phyloP scores from a whole-genome alignment of 352 stramenopile genomes.

The Ochromonadaceae sp. region DNA sequence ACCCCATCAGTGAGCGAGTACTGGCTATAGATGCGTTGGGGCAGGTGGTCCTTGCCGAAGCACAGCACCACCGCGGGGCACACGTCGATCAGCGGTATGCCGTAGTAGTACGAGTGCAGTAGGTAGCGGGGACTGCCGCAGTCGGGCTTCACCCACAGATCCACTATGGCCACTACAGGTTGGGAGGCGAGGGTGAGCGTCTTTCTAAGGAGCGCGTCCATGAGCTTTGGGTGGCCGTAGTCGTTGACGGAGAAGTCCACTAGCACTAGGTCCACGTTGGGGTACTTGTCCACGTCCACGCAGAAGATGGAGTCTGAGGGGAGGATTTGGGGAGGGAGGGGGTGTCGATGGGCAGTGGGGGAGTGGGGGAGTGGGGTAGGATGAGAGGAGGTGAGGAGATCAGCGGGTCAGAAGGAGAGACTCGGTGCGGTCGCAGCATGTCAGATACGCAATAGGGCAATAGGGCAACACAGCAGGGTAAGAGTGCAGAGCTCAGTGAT shows the following conservation, averaged over 20 bases:
- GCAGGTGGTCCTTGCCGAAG: conserved; percentile 8
- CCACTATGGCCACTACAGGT: background rate
- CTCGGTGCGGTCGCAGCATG: too few relatives aligned
- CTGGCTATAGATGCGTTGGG: background rate
- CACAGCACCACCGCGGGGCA: conserved; percentile 8
- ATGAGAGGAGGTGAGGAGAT: too few relatives aligned
- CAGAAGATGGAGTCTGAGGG: conserved; percentile 6
- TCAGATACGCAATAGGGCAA: too few relatives aligned
- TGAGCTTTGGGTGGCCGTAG: conserved; percentile 16
- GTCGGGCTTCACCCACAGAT: conserved; percentile 2
- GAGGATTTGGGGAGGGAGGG: background rate
- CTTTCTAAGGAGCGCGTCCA: conserved; percentile 8
- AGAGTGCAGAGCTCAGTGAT: too few relatives aligned
- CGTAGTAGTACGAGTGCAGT: background rate
- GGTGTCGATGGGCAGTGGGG: background rate
- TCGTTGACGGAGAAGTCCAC: conserved; percentile 15
- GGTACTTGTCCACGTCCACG: conserved; percentile 7
- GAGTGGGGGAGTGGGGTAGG: background rate
- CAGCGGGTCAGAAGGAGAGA: too few relatives aligned
- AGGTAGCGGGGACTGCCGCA: conserved; percentile 2
- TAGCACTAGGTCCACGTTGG: conserved; percentile 4
- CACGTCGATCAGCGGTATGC: conserved; percentile 8
- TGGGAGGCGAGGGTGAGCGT: background rate
- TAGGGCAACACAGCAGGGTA: too few relatives aligned
- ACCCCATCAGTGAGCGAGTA: conserved; percentile 16